Evolutionary conservation across 768 basidiomycete genomes (phyloP).

Genomic region (Sutorius australiensis): DNA sequence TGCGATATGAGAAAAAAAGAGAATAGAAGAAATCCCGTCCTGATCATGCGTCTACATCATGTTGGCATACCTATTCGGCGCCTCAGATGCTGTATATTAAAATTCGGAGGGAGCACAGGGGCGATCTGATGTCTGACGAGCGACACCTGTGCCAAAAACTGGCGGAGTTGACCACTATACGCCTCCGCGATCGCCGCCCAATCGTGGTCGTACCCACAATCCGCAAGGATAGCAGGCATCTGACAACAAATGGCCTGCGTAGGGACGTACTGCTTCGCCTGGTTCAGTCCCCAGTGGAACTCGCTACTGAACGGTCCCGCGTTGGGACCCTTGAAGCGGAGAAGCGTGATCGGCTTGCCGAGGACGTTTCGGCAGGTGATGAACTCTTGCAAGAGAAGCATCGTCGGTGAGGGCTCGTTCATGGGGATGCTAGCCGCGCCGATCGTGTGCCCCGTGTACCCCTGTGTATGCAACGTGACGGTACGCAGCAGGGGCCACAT

Average conservation of each 20-base stretch:
- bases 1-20: background rate
- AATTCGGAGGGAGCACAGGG: slow-evolving; percentile 31
- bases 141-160: slow-evolving; percentile 31
- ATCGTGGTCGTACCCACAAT: slow-evolving; percentile 27
- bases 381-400: slow-evolving; percentile 29
- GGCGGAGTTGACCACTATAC: slow-evolving; percentile 28
- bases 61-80: slow-evolving; percentile 24
- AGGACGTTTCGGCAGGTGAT: slow-evolving; percentile 20
- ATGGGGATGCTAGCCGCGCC: slow-evolving; percentile 20
- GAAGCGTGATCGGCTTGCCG: slow-evolving; percentile 18
- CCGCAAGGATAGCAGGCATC: slow-evolving; percentile 17
- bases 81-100: slow-evolving; percentile 31
- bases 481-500: slow-evolving; percentile 29
- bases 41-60: slow-evolving; percentile 5
- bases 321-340: slow-evolving; percentile 31
- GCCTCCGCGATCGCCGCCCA: slow-evolving; percentile 31
- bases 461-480: slow-evolving; percentile 31
- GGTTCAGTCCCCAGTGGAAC: slow-evolving; percentile 28
- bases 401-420: slow-evolving; percentile 30
- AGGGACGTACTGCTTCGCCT: slow-evolving; percentile 24
- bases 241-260: slow-evolving; percentile 23
- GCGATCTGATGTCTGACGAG: slow-evolving; percentile 29
- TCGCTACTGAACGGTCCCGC: slow-evolving; percentile 26
- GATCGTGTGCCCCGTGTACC: slow-evolving; percentile 18
- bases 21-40: background rate